Evolutionary conservation across 768 basidiomycete species (phyloP).

Genomic region (Leccinum arenicola): DNA sequence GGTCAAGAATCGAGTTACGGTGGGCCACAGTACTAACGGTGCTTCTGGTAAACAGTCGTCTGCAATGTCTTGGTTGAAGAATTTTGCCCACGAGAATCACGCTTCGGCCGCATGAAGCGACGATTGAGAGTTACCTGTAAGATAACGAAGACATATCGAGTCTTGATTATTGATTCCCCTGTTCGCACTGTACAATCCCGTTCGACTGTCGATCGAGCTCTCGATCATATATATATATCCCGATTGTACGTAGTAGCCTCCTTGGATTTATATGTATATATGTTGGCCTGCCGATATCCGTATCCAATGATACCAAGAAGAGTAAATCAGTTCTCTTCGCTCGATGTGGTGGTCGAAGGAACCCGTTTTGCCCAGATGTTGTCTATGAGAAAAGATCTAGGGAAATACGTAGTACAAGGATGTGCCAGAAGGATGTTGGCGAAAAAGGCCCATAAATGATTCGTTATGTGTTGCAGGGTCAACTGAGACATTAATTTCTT

Average conservation of each 20-base stretch:
- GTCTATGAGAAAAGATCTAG: neutral
- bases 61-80: constrained; percentile 24
- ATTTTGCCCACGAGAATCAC: constrained; percentile 24
- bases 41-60: constrained; percentile 10
- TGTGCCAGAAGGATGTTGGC: neutral
- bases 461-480: neutral
- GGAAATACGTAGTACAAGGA: neutral
- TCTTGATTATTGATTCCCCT: neutral
- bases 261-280: neutral
- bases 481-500: neutral
- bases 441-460: neutral
- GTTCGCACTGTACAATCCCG: neutral
- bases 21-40: constrained; percentile 10
- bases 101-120: constrained; percentile 13
- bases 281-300: neutral
- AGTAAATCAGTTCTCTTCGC: neutral
- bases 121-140: neutral
- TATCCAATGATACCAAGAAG: neutral
- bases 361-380: neutral
- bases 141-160: neutral
- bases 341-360: neutral
- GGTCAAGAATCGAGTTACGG: constrained; percentile 14
- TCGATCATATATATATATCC: neutral
- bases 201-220: neutral
- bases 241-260: neutral